phyloP scores from a whole-genome alignment of 176 grass and related monocot species.

The Cocos nucifera region DNA sequence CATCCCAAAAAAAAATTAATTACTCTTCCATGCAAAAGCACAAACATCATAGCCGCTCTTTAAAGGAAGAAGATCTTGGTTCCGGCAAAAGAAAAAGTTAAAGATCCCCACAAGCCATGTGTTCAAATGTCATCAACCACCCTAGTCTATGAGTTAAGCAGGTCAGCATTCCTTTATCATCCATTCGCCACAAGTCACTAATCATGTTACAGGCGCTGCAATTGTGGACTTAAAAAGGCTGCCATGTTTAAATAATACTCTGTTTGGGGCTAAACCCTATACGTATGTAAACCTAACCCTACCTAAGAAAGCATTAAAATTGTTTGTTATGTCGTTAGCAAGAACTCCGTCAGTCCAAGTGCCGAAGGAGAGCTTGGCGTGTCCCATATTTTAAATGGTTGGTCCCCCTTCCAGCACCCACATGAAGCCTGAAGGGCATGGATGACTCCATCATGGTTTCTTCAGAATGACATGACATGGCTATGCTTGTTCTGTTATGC shows the following conservation, averaged over 20 bases:
- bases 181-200: neutral
- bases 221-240: slow-evolving; percentile 6
- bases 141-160: neutral
- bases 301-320: neutral
- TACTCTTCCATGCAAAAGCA: no score
- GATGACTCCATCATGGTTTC: neutral
- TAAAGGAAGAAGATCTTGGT: no score
- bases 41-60: no score
- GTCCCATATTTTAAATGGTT: neutral
- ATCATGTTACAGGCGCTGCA: neutral
- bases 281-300: neutral
- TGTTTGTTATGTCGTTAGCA: neutral
- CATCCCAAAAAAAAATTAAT: no score
- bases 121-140: neutral
- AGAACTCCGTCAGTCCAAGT: neutral
- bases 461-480: neutral
- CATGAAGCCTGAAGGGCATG: neutral
- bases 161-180: neutral
- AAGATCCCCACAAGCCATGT: no score
- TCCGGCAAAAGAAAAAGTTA: no score
- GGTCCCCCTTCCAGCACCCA: neutral
- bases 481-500: neutral
- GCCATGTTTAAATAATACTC: neutral
- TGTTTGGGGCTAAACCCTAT: neutral
- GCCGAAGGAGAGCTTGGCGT: neutral